Evolutionary conservation across 768 basidiomycete species (phyloP), one percentile per base, ranked within the genome.

Genomic region (Lentinula detonsa): DNA sequence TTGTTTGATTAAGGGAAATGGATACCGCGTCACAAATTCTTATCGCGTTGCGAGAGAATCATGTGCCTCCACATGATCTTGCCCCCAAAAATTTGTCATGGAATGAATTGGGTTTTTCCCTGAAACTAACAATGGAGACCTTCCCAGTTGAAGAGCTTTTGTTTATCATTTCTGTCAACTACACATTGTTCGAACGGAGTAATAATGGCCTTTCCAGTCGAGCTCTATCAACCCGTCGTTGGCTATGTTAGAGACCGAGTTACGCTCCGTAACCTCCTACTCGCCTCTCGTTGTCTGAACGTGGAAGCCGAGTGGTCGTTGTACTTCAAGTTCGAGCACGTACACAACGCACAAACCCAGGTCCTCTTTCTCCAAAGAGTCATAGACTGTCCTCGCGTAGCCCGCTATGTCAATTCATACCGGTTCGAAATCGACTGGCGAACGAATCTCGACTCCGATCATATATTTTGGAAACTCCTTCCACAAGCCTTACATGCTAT

Each of bases 351-450:
- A 21, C 9, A 21, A 43, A 23, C 55, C 4, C 55, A 56, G 40
- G 55, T 56, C 11, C 55, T 56, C 23, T 56, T 56, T 16, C 55
- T 56, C 37, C n/a, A 56, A 10, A 28, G 55, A 43, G 23, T 31
- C 4, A 18, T 56, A 13, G 42, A 33, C 55, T 56, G 55, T 40
- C 40, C 42, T 15, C 55, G 55, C 18, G 55, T 56, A 39, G 55
- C 55, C 16, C 37, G 40, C 4, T 10, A 28, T 23, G 55, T 56
- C 15, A 13, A 43, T 31, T 40, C 37, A 13, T 56, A 56, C 55
- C 18, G 40, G 9, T 56, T 56, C 40, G 55, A 56, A 31, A 42
- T 56, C 15, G 55, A 56, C 55, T 56, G 55, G 55, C 55, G 55
- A 15, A 56, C 55, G 11, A 56, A 56, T 56, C 28, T 56, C 40